These are phyloP conservation scores for Zoysia pacifica DNA, from an alignment of 176 grass and related monocot species.

Conservation along the genomic window DNA sequence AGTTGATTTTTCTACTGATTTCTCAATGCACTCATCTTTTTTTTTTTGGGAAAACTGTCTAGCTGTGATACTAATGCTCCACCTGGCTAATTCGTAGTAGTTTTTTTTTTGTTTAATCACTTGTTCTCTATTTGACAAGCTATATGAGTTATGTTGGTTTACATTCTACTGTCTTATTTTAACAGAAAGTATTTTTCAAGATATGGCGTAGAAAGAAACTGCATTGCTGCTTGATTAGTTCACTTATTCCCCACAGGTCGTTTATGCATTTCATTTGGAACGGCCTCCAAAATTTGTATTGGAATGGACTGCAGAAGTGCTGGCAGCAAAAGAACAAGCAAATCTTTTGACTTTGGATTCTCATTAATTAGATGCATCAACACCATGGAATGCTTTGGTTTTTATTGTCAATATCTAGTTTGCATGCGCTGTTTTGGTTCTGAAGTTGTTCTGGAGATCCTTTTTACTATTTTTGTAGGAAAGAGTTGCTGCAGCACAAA, in stretches of 20 bases:
- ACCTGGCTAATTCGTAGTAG: not conserved
- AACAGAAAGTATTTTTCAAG: slow-evolving; percentile 25
- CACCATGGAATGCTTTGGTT: slow-evolving; percentile 33
- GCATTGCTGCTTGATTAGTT: slow-evolving; percentile 55
- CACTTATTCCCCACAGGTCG: slow-evolving; percentile 53
- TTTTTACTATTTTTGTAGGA: slow-evolving; percentile 61
- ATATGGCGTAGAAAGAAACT: slow-evolving; percentile 28
- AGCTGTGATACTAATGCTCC: not conserved
- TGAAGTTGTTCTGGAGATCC: slow-evolving; percentile 40
- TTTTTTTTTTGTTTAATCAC: too few relatives aligned
- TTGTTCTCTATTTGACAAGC: not conserved
- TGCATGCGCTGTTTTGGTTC: slow-evolving; percentile 26
- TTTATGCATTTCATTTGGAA: slow-evolving; percentile 48
- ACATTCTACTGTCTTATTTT: not conserved
- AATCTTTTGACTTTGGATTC: slow-evolving; percentile 38
- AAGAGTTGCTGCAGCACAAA: slow-evolving; percentile 67
- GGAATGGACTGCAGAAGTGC: slow-evolving; percentile 47
- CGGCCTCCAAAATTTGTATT: slow-evolving; percentile 50
- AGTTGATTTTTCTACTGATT: not conserved
- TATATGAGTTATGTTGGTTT: slow-evolving; percentile 16
- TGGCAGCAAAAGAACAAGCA: slow-evolving; percentile 47
- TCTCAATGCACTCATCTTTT: not conserved
- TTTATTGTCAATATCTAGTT: not conserved
- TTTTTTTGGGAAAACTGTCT: too few relatives aligned
- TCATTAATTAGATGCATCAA: slow-evolving; percentile 38